Conservation (phyloP, 345 rosid genomes). For the Salix koriyanagi region DNA sequence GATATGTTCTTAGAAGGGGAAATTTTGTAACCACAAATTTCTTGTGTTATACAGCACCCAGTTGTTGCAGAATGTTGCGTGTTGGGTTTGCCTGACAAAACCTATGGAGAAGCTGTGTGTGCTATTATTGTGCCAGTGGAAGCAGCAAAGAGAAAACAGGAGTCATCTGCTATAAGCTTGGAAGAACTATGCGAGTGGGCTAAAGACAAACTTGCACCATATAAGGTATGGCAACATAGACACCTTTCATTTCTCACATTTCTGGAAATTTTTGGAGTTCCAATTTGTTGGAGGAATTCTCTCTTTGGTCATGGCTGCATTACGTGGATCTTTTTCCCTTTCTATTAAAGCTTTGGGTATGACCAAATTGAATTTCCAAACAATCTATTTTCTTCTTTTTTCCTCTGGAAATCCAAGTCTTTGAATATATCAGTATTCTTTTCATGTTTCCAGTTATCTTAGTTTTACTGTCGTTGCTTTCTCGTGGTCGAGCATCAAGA, state of each 20-base stretch:
- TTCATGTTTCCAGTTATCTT: background rate
- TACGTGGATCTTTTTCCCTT: background rate
- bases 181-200: conserved; percentile 80
- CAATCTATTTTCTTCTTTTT: background rate
- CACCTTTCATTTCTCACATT: background rate
- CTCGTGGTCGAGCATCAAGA: background rate
- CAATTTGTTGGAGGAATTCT: background rate
- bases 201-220: conserved; percentile 93
- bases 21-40: background rate
- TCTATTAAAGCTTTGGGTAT: too few species aligned
- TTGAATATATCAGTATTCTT: background rate
- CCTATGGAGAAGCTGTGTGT: conserved; percentile 77
- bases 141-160: conserved; percentile 42
- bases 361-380: background rate
- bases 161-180: conserved; percentile 58
- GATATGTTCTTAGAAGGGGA: background rate
- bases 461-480: background rate
- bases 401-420: background rate
- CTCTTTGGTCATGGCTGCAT: background rate
- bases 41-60: conserved; percentile 60
- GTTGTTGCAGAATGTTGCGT: conserved; percentile 82
- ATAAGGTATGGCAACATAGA: conserved; percentile 56
- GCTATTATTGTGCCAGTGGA: conserved; percentile 63
- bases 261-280: background rate
- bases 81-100: conserved; percentile 81